Evolutionary conservation across 2,329 filamentous ascomycete genomes (phyloP), one percentile per base, ranked within the genome.

Genomic region (Ophiocordyceps unilateralis): DNA sequence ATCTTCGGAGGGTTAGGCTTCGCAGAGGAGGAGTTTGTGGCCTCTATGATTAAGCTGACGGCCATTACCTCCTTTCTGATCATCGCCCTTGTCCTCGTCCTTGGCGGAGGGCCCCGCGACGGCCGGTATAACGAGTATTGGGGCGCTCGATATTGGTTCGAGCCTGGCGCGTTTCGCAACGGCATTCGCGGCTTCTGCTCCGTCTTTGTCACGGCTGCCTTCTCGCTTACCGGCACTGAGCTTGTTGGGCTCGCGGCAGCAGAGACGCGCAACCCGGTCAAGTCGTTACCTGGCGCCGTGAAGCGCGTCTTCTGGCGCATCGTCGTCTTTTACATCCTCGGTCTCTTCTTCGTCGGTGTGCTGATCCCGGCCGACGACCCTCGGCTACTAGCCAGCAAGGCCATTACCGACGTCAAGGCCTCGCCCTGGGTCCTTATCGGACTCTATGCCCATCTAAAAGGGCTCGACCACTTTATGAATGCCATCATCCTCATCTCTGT

Each of bases 241-340:
- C 62, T 81, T 5, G 78, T 83, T 39, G 80, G 79, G 53, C 69
- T 84, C 9, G 78, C 78, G 5, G 80, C 80, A 4, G 80, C 79
- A 12, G 80, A 84, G 60, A 74, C 78, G 0, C 60, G 57, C 4
- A 81, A 83, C 53, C 80, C 80, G 1, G 70, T 75, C 48, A 77
- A 83, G 56, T 74, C 78, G 1, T 69, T 93, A 0, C 85, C 85
- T 1, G 79, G 76, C 20, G 84, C 85, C 2, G 76, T 87, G 53
- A 89, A 87, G 65, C 83, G 89, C 59, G 81, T 70, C 26, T 70
- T 69, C 50, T 69, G 66, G 67, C 65, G 67, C 54, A 67, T 70
- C 49, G 66, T 64, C n/a, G 55, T 69, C 48, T 70, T 70, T 52
- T 71, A 70, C 49, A 55, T 70, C 34, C 48, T 71, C 0, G 66